phyloP scores from a whole-genome alignment of 2,329 filamentous ascomycete species.

The Xylariaceae sp. region DNA sequence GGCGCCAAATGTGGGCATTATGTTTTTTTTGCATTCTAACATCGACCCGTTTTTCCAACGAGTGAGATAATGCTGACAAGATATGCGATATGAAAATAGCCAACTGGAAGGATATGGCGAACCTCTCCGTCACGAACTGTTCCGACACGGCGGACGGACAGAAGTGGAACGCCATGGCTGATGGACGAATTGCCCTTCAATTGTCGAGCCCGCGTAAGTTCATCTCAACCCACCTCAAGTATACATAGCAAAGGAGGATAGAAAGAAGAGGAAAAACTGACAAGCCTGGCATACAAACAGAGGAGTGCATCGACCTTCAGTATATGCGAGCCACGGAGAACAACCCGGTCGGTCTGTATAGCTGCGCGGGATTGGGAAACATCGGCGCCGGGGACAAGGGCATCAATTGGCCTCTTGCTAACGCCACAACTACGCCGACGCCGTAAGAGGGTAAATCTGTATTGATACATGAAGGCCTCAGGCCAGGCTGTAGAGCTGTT shows the following conservation, averaged over 20 bases:
- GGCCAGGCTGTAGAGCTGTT: not conserved
- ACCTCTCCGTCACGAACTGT: constrained; percentile 45
- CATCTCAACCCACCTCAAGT: not conserved
- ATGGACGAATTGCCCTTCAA: constrained; percentile 49
- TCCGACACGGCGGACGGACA: constrained; percentile 43
- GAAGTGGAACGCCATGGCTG: constrained; percentile 47
- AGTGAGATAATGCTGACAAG: not conserved
- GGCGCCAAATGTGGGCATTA: constrained; percentile 42
- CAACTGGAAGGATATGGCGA: constrained; percentile 52
- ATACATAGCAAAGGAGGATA: not conserved
- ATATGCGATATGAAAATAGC: constrained; percentile 30
- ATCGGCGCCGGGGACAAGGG: constrained; percentile 49
- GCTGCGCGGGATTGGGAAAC: constrained; percentile 48
- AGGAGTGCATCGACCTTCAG: constrained; percentile 50
- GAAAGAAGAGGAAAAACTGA: not conserved
- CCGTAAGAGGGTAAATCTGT: not conserved
- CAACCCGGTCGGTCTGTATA: constrained; percentile 50
- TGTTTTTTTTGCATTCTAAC: too few species aligned
- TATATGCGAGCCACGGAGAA: constrained; percentile 50
- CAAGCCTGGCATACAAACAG: constrained; percentile 33
- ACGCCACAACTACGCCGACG: constrained; percentile 34
- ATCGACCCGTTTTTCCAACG: too few species aligned
- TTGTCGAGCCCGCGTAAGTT: constrained; percentile 45
- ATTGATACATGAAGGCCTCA: not conserved
- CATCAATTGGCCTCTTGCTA: constrained; percentile 49